Base-by-base conservation (phyloP, 2,329 filamentous ascomycete genomes). In the Pseudocercospora vitis region DNA sequence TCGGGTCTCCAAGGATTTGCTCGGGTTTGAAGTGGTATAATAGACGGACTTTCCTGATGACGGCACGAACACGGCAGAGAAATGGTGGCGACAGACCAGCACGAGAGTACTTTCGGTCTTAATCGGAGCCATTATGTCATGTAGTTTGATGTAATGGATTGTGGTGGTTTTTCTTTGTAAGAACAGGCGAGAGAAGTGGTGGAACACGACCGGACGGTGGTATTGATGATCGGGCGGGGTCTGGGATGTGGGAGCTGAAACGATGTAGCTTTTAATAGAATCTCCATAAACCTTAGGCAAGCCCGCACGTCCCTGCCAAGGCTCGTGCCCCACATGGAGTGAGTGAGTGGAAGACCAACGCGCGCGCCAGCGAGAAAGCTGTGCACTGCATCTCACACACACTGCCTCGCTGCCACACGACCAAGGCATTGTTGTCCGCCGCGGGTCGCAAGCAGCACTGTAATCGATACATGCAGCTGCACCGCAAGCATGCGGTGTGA, bases 401-500 rank as follows among this genome's bases (percentile, higher is more conserved):
- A n/a, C n/a, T n/a, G n/a, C n/a, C n/a, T n/a, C n/a, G n/a, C n/a
- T n/a, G n/a, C n/a, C n/a, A n/a, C n/a, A n/a, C n/a, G 12, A 45
- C 9, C 50, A 37, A 52, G 32, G 50, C 50, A 48, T 47, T 52
- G 50, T 48, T 29, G 14, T 19, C n/a, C 16, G 19, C 23, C 12
- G 26, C 16, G 44, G 24, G 37, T 24, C n/a, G 31, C 12, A 18
- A 35, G 19, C 46, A 14, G 26, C 9, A 3, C 16, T 32, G 44
- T 35, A 35, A n/a, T 47, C 9, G 37, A 31, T 35, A 48, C 12
- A n/a, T 14, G n/a, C 5, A 14, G 14, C 8, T 50, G 29, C 48
- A 24, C 42, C 32, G 29, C 14, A 19, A 7, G 29, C 28, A 28
- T 44, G 48, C 48, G 12, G 47, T 51, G 37, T 21, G 18, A 44